phyloP scores from a whole-genome alignment of 2,329 filamentous ascomycete genomes.

The Penicillium sp. region DNA sequence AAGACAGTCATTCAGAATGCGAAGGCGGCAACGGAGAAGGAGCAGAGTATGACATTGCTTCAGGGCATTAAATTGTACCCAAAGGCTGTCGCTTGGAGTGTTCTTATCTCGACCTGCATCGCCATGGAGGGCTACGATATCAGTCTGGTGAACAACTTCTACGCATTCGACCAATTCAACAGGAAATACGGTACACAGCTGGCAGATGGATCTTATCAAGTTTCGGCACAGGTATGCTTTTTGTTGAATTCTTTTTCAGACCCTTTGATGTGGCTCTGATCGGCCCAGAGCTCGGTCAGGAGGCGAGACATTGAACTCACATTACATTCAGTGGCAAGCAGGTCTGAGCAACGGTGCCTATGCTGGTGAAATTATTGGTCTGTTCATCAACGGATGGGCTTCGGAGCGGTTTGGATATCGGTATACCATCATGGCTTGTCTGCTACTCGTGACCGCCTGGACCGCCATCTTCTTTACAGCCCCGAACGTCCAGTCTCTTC shows the following conservation, averaged over 20 bases:
- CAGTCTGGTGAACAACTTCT: conserved; percentile 78
- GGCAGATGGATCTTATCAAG: conserved; percentile 37
- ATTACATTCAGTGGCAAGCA: conserved; percentile 42
- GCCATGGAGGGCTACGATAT: conserved; percentile 90
- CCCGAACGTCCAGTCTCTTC: conserved; percentile 45
- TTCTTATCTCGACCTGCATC: conserved; percentile 87
- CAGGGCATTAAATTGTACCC: conserved; percentile 81
- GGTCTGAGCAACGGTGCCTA: conserved; percentile 46
- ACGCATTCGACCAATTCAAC: conserved; percentile 46
- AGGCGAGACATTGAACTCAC: conserved; percentile 14
- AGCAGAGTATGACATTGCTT: conserved; percentile 66
- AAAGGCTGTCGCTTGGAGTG: conserved; percentile 78
- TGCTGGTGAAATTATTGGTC: conserved; percentile 50
- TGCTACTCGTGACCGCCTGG: conserved; percentile 47
- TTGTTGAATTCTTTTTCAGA: too few species aligned
- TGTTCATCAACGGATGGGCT: conserved; percentile 52
- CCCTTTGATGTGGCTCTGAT: neutral
- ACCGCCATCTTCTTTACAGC: conserved; percentile 54
- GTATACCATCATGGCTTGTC: conserved; percentile 50
- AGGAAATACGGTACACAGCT: conserved; percentile 39
- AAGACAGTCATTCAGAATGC: conserved; percentile 41
- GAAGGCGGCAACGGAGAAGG: conserved; percentile 44
- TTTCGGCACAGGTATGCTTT: conserved; percentile 38
- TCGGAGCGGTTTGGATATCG: conserved; percentile 54
- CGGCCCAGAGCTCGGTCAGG: neutral